These are phyloP conservation scores for Colletotrichum tropicicola DNA, from an alignment of 2,329 filamentous ascomycete genomes.

Conservation along the genomic window DNA sequence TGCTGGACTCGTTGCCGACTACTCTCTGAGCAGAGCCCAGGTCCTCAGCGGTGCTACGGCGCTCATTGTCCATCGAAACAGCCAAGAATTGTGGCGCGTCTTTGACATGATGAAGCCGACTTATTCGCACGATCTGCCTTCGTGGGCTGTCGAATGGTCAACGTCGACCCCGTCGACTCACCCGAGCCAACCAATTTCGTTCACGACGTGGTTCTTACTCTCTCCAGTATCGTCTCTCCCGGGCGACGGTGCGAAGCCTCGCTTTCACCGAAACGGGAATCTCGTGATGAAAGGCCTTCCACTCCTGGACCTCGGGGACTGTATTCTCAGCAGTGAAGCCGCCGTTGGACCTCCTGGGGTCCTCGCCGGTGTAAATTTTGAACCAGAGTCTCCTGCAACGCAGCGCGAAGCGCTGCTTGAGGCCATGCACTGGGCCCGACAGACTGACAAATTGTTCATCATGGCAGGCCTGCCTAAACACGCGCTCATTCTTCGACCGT, in stretches of 20 bases:
- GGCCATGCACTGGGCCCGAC: no score
- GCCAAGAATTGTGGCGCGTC: no score
- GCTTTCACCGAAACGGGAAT: neutral
- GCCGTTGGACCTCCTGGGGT: neutral
- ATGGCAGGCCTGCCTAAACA: no score
- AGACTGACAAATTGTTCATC: no score
- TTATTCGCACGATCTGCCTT: neutral
- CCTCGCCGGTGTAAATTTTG: constrained; percentile 2
- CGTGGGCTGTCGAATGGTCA: neutral
- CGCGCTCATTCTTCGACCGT: no score
- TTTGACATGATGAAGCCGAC: neutral
- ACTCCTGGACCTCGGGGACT: no score
- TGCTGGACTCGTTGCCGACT: neutral
- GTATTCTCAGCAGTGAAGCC: no score
- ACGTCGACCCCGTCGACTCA: neutral
- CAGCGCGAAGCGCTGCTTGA: no score
- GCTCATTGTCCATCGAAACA: neutral
- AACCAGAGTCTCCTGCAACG: no score
- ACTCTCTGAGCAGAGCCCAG: neutral
- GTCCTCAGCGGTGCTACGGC: neutral
- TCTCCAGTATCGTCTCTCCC: no score
- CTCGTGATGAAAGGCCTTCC: neutral
- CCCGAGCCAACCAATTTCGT: neutral
- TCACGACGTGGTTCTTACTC: no score
- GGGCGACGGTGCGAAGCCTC: neutral